Base-by-base conservation (phyloP, 768 basidiomycete genomes). In the Suillus subaureus region DNA sequence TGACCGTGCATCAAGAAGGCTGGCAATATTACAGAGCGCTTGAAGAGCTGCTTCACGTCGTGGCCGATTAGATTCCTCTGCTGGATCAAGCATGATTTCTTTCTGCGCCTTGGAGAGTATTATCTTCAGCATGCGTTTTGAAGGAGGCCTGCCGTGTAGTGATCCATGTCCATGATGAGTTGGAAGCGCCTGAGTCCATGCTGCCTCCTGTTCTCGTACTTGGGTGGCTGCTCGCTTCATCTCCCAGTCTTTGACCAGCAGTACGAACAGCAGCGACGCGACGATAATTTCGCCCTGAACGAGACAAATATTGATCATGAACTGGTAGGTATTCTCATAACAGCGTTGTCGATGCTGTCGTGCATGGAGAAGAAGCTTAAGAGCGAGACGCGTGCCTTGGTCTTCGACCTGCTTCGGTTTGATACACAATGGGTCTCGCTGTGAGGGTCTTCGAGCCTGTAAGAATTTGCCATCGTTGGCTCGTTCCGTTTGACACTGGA, bases 261-360 rank as follows among this genome's bases (percentile, higher is more conserved):
- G 75, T 1, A 83, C 89, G 64, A 93, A 91, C 6, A 93, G 77
- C 33, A 93, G 76, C 1, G 89, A 88, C 0, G 86, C 92, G n/a
- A 91, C 81, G 47, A 94, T 82, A 58, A 94, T 87, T 72, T 94
- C 93, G 31, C 91, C 91, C 60, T 94, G 91, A 45, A 92, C 73
- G 23, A 94, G 79, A 64, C 89, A 90, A 11, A 88, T 82, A 4
- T 83, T 79, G 68, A 93, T 80, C 58, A 92, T 75, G 2, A 81
- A 79, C 61, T 83, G 82, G 71, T 87, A 91, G 81, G 91, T 86
- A 37, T 79, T 78, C n/a, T 83, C 76, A 2, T 86, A 85, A 52
- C 88, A 84, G 37, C 82, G 78, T 61, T 86, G 85, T 35, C 86
- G 81, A 52, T 84, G 82, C 49, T 80, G 74, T n/a, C 85, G 82